Base-by-base conservation (phyloP, 2,329 filamentous ascomycete species). In the Penicillium sp. region DNA sequence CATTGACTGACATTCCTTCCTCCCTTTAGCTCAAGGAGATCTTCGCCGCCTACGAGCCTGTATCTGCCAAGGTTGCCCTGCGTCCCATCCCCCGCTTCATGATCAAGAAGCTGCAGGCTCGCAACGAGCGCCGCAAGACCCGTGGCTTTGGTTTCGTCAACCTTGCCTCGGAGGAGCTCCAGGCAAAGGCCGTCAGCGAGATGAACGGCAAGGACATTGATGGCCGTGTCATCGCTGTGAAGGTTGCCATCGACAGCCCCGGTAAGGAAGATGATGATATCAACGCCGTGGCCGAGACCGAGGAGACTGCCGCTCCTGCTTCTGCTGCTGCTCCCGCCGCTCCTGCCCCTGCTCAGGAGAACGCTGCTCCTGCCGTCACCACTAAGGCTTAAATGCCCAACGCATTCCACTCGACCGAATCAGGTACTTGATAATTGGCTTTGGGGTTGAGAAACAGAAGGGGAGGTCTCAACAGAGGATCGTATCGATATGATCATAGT, bases 151-250 rank as follows among this genome's bases (percentile, higher is more conserved):
- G 94, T 67, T 99, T 99, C 78, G 94, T 99, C 64, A 97, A 92
- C 61, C 88, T 99, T 62, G 89, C 89, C 64, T 96, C 91, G 19
- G 93, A 99, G 84, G 93, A 96, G 80, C 80, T 93, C 73, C 94
- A 99, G 85, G 88, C 96, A 82, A 96, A 97, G 89, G 94, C 94
- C 66, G 96, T 97, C 66, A 75, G 81, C 53, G 94, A 99, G 84
- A 99, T 99, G 94, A 97, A 99, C 81, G 94, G 92, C 81, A 97
- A 96, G 87, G 91, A 96, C 77, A 94, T 99, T 68, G 94, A 97
- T 79, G 94, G 93, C 65, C 93, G 94, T 73, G 93, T 97, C 83
- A 99, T 99, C 70, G 94, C 94, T 66, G 94, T 99, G 85, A 99
- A 99, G 90, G 93, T 99, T 75, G 94, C 94, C 75, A 97, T 99